A percentile compares a stretch with the other conserved stretches of the same genome.
These are phyloP conservation scores for Colletotrichum sp. DNA, from an alignment of 2,329 filamentous ascomycete genomes.

Conservation along the genomic window DNA sequence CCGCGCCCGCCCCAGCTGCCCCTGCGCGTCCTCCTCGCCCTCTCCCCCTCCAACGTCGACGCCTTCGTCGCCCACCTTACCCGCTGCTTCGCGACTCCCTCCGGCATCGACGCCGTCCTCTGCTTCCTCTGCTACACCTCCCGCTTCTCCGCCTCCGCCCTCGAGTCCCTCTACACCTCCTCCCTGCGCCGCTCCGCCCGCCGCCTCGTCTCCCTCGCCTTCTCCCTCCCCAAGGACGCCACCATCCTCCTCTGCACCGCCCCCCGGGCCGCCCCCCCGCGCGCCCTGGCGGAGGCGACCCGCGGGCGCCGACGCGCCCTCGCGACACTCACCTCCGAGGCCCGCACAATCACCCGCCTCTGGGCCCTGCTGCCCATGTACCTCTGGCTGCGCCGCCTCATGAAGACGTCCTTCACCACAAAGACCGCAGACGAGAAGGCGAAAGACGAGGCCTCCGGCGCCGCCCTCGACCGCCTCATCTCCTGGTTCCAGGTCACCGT, in stretches of 20 bases:
- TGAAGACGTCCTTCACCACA: slow-evolving; percentile 30
- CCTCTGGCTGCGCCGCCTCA: slow-evolving; percentile 64
- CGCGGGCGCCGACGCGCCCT: slow-evolving; percentile 64
- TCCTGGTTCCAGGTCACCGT: slow-evolving; percentile 71
- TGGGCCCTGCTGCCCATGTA: slow-evolving; percentile 81
- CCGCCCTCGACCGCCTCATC: slow-evolving; percentile 53
- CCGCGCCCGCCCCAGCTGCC: slow-evolving; percentile 25
- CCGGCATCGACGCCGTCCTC: slow-evolving; percentile 73
- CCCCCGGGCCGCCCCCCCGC: slow-evolving; percentile 41
- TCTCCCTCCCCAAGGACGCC: slow-evolving; percentile 55
- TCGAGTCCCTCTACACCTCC: slow-evolving; percentile 59
- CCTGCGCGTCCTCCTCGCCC: slow-evolving; percentile 33
- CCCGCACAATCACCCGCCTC: slow-evolving; percentile 74
- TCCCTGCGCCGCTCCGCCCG: slow-evolving; percentile 59
- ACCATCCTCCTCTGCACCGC: slow-evolving; percentile 49
- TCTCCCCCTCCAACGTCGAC: slow-evolving; percentile 49
- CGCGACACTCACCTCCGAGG: slow-evolving; percentile 70
- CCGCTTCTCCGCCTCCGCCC: slow-evolving; percentile 56
- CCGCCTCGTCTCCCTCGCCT: slow-evolving; percentile 57
- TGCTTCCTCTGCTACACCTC: slow-evolving; percentile 72
- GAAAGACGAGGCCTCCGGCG: slow-evolving; percentile 37
- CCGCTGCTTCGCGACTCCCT: slow-evolving; percentile 70
- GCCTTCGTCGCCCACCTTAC: slow-evolving; percentile 60
- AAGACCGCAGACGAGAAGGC: slow-evolving; percentile 32
- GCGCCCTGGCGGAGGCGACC: slow-evolving; percentile 51